phyloP scores from a whole-genome alignment of 192 early-diverging fungal genomes.

The Lobosporangium transversale region DNA sequence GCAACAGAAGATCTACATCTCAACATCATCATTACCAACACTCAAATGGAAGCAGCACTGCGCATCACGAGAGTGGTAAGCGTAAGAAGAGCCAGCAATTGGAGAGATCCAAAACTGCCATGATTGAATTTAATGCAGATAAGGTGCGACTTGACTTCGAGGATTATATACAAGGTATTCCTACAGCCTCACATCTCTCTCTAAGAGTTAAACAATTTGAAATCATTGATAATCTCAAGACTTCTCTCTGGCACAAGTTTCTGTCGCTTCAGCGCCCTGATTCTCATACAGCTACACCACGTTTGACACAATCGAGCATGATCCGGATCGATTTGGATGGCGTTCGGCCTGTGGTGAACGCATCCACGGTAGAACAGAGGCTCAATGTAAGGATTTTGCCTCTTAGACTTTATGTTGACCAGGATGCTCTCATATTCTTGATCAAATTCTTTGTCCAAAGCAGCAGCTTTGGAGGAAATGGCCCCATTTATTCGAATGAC shows the following conservation, averaged over 20 bases:
- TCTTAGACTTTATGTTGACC: slow-evolving; percentile 89
- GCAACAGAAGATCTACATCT: slow-evolving; percentile 6
- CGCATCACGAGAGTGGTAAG: slow-evolving; percentile 16
- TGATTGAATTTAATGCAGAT: slow-evolving; percentile 65
- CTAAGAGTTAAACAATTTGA: slow-evolving; percentile 72
- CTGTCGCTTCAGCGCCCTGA: slow-evolving; percentile 71
- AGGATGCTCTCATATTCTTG: slow-evolving; percentile 89
- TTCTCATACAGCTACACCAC: slow-evolving; percentile 57
- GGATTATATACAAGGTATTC: slow-evolving; percentile 54
- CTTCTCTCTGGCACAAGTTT: slow-evolving; percentile 83
- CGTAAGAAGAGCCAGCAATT: slow-evolving; percentile 38
- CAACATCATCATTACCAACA: slow-evolving; percentile 18
- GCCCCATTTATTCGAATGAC: background rate
- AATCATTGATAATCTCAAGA: slow-evolving; percentile 79
- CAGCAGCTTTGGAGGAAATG: background rate
- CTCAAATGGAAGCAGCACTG: slow-evolving; percentile 13
- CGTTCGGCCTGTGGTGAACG: slow-evolving; percentile 66
- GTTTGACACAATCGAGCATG: slow-evolving; percentile 74
- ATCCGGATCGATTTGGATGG: slow-evolving; percentile 62
- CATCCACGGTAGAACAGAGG: slow-evolving; percentile 65
- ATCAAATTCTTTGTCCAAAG: slow-evolving; percentile 79
- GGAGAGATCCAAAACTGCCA: slow-evolving; percentile 56
- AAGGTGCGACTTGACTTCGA: slow-evolving; percentile 66
- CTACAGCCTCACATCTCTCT: slow-evolving; percentile 59
- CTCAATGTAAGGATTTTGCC: slow-evolving; percentile 78